Conservation (phyloP, 176 grass and related monocot genomes). For the Chrysopogon serrulatus region DNA sequence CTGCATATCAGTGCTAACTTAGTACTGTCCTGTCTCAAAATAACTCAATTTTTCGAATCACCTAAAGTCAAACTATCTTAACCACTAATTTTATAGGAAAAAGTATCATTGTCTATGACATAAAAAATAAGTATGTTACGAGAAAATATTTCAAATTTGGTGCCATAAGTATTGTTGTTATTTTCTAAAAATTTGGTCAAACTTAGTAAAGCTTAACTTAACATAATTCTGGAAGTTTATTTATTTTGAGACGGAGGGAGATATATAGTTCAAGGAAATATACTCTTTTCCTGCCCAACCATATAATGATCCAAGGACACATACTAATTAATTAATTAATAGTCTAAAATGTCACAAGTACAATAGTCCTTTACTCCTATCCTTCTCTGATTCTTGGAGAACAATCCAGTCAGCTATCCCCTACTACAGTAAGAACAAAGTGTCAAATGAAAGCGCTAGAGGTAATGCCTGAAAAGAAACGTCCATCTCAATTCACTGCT, state of each 20-base stretch:
- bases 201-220: background rate
- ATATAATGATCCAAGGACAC: background rate
- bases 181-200: background rate
- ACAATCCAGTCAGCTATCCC: conserved; percentile 3
- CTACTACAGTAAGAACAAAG: background rate
- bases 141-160: too few species aligned
- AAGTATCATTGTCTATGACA: background rate
- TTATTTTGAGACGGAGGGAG: background rate
- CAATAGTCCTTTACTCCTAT: too few species aligned
- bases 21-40: background rate
- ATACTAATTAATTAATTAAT: background rate
- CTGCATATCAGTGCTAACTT: too few species aligned
- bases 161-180: background rate
- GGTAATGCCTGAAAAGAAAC: background rate
- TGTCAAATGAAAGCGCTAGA: background rate
- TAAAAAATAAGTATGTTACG: background rate
- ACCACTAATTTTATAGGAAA: too few species aligned
- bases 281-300: background rate
- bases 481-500: background rate
- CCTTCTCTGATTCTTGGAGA: background rate
- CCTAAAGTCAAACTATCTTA: too few species aligned
- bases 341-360: background rate
- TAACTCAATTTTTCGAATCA: background rate
- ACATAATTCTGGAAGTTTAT: background rate
- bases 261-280: background rate